These are phyloP conservation scores for Lipomyces starkeyi DNA, from an alignment of 805 yeast genomes.

Conservation along the genomic window DNA sequence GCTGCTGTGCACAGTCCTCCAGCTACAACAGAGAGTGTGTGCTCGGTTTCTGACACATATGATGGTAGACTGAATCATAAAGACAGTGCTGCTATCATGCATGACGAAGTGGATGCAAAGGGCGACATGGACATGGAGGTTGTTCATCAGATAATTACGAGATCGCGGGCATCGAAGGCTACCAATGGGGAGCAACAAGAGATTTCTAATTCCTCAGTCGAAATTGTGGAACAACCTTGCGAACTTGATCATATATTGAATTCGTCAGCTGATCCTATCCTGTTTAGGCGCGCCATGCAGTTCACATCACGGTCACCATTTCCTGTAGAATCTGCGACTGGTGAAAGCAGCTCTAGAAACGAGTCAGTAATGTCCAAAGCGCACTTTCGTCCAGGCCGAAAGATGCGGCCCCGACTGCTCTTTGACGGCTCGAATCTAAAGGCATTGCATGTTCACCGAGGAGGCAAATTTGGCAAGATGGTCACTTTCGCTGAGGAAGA, in stretches of 20 bases:
- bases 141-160: background rate
- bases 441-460: conserved; percentile 27
- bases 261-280: conserved; percentile 13
- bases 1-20: conserved; percentile 28
- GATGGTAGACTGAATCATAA: conserved; percentile 11
- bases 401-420: conserved; percentile 12
- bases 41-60: conserved; percentile 11
- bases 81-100: background rate
- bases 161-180: background rate
- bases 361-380: background rate
- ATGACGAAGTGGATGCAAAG: conserved; percentile 5
- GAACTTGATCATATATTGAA: background rate
- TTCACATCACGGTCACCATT: conserved; percentile 31
- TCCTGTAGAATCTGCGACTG: conserved; percentile 5
- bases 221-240: background rate
- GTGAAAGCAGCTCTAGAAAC: background rate
- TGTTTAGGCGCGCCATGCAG: conserved; percentile 14
- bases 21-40: conserved; percentile 18
- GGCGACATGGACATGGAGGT: background rate
- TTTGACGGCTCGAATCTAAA: conserved; percentile 29
- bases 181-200: background rate
- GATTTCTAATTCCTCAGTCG: background rate
- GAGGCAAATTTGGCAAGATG: conserved; percentile 19
- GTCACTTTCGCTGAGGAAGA: background rate
- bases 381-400: conserved; percentile 19